A percentile compares a stretch with the other conserved stretches of the same genome.
phyloP scores from a whole-genome alignment of 352 stramenopile species.

The Phytophthora palmivora region DNA sequence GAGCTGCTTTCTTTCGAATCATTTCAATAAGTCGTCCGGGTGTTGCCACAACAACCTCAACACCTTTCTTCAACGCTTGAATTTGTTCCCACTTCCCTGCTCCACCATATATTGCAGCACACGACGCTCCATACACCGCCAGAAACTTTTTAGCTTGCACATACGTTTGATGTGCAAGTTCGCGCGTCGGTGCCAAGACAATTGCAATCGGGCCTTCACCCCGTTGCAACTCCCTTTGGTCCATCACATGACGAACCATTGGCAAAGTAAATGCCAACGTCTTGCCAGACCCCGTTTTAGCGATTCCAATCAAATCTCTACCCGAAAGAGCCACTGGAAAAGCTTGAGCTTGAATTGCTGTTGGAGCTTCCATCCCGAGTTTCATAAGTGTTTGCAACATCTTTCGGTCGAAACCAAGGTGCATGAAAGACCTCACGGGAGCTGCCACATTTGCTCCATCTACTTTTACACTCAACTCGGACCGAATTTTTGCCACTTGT shows the following conservation, averaged over 20 bases:
- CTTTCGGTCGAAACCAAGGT: conserved; percentile 71
- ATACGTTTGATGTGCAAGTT: conserved; percentile 89
- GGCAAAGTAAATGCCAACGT: conserved; percentile 97
- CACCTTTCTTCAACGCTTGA: conserved; percentile 71
- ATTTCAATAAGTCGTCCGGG: conserved; percentile 86
- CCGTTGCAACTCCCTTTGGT: conserved; percentile 78
- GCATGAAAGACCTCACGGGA: conserved; percentile 83
- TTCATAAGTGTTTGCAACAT: conserved; percentile 77
- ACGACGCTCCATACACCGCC: conserved; percentile 67
- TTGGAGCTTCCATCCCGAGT: conserved; percentile 75
- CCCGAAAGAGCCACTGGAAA: conserved; percentile 83
- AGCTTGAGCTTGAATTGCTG: conserved; percentile 84
- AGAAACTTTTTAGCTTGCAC: conserved; percentile 87
- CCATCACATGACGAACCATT: conserved; percentile 92
- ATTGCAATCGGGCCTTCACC: conserved; percentile 84
- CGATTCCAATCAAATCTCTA: conserved; percentile 86
- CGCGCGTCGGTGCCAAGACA: conserved; percentile 79
- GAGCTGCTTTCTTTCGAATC: conserved; percentile 75
- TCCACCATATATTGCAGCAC: conserved; percentile 79
- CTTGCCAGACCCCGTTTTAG: conserved; percentile 98
- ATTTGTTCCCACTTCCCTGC: conserved; percentile 90
- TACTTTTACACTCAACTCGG: conserved; percentile 59
- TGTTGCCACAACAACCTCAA: conserved; percentile 83
- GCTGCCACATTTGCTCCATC: conserved; percentile 55
- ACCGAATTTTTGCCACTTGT: conserved; percentile 50